Evolutionary conservation across 768 basidiomycete species (phyloP), one percentile per base, ranked within the genome.

Genomic region (Galerina marginata): DNA sequence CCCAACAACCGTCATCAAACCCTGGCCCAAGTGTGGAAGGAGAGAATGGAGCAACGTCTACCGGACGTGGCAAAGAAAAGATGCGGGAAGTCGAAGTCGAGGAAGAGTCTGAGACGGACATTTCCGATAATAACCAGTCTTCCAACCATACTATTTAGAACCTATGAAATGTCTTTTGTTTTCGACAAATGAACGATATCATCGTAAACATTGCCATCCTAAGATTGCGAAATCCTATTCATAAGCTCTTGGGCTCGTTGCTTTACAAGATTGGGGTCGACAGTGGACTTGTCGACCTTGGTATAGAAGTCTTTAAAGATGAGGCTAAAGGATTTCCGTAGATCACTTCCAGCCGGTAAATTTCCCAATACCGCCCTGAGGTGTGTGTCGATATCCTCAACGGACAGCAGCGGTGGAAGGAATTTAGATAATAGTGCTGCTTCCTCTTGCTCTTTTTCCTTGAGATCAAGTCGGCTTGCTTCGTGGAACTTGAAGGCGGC

Each of bases 251-350:
- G 75, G 9, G 82, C 78, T 63, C 85, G 81, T 54, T 74, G 69
- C 65, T 83, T 88, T 14, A 91, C 87, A 43, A 86, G 67, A 44
- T 80, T 76, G 4, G 84, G 65, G 64, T 89, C 84, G 6, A 91
- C 88, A 11, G 70, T 70, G 2, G 83, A 81, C 65, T 81, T 86
- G 71, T 91, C 87, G 4, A 90, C 79, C 60, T 76, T 75, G 12
- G 78, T 70, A 70, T 88, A 91, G 69, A 92, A 91, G 10, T 75
- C 73, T 71, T 87, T 89, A 72, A 89, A 81, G 60, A 91, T 73
- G 45, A 72, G 67, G 38, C 87, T 87, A 9, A 82, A 72, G 44
- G 77, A 77, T 58, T 75, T 74, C 39, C 71, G 72, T 5, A 56
- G 69, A 51, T 77, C 67, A 40, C 60, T 50, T 36, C 62, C 69